Evolutionary conservation across 345 rosid species (phyloP).

Genomic region (Hirschfeldia incana): DNA sequence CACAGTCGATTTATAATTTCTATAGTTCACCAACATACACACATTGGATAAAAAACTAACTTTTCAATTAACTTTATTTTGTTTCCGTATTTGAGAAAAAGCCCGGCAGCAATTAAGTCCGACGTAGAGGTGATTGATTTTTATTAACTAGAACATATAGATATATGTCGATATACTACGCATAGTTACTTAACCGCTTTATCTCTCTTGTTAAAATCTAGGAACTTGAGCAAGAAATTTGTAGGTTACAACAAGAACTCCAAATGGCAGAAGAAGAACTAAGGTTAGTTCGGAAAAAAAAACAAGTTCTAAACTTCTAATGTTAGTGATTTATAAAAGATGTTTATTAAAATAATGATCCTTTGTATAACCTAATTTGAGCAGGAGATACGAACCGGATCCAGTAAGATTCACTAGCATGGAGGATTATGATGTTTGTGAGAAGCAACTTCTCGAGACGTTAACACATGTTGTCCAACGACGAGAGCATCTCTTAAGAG

Average conservation of each 20-base stretch:
- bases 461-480: slow-evolving; percentile 54
- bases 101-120: slow-evolving; percentile 58
- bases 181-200: no score
- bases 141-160: neutral
- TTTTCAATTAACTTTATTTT: neutral
- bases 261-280: slow-evolving; percentile 69
- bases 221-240: slow-evolving; percentile 71
- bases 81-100: slow-evolving; percentile 16
- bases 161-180: neutral
- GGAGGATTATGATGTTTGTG: slow-evolving; percentile 61
- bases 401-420: slow-evolving; percentile 49
- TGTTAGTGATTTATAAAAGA: neutral
- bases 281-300: slow-evolving; percentile 39
- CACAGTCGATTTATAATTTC: neutral
- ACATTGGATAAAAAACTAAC: neutral
- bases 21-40: neutral
- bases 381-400: slow-evolving; percentile 69
- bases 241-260: slow-evolving; percentile 64
- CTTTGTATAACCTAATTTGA: neutral
- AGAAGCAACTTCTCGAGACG: slow-evolving; percentile 63
- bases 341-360: neutral
- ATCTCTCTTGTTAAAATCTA: neutral
- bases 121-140: slow-evolving; percentile 54
- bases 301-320: no score
- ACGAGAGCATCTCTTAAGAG: slow-evolving; percentile 57